Percentiles rank a stretch among this genome's conserved stretches.
phyloP scores from a whole-genome alignment of 176 grass and related monocot genomes.

The Elaeis guineensis region DNA sequence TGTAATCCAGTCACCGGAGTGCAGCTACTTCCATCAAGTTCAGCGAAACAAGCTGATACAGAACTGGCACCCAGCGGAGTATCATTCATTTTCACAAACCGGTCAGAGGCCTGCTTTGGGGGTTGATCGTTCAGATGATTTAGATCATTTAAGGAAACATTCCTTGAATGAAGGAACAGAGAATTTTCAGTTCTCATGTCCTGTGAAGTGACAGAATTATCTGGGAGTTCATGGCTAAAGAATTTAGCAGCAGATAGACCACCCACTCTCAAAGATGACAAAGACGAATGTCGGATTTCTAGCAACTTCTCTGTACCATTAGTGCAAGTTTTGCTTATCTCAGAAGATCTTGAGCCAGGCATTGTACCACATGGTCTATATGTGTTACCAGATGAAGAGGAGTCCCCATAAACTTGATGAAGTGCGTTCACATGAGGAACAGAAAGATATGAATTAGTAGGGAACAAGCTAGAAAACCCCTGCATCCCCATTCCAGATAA shows the following conservation, averaged over 20 bases:
- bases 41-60: constrained; percentile 14
- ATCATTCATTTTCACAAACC: constrained; percentile 1
- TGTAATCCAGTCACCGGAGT: background rate
- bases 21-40: constrained; percentile 15
- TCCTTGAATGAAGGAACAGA: background rate
- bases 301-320: constrained; percentile 24
- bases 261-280: constrained; percentile 25
- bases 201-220: background rate
- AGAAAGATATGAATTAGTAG: background rate
- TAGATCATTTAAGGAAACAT: background rate
- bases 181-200: constrained; percentile 7
- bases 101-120: background rate
- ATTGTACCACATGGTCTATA: background rate
- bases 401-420: background rate
- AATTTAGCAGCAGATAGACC: constrained; percentile 20
- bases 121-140: constrained; percentile 1
- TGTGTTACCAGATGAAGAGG: constrained; percentile 6
- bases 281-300: constrained; percentile 21
- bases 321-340: constrained; percentile 9
- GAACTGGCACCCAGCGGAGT: background rate
- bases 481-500: background rate
- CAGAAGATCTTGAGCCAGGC: constrained; percentile 6
- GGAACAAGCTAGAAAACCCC: background rate
- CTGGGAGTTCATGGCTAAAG: constrained; percentile 18
- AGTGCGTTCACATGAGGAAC: constrained; percentile 16